phyloP scores from a whole-genome alignment of 2,329 filamentous ascomycete genomes.

The Fusarium globosum region DNA sequence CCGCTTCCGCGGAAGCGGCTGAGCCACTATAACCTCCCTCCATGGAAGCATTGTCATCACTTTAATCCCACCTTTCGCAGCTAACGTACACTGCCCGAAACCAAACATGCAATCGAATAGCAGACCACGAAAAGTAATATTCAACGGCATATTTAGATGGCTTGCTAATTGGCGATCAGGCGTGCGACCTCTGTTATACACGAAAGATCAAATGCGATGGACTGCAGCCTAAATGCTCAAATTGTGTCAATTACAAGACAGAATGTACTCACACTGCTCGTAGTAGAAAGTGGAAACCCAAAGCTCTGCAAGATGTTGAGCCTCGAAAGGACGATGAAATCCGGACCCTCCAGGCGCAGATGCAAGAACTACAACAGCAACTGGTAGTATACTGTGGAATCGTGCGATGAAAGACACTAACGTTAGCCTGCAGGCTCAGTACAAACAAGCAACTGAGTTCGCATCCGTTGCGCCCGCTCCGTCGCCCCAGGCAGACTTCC shows the following conservation, averaged over 20 bases:
- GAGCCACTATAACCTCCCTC: not conserved
- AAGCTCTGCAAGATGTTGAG: not conserved
- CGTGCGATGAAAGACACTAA: fast-evolving
- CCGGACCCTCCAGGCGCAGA: not conserved
- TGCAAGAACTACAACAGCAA: not conserved
- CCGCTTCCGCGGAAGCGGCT: conserved; percentile 16
- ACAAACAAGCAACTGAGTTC: not conserved
- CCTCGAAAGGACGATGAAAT: not conserved
- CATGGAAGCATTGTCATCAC: not conserved
- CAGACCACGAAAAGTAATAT: conserved; percentile 1
- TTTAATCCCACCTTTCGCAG: not conserved
- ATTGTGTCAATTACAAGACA: conserved; percentile 3
- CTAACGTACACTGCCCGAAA: no score
- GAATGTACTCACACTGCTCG: not conserved
- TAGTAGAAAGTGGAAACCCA: conserved; percentile 14
- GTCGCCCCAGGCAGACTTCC: fast-evolving
- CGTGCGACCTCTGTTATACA: conserved; percentile 16
- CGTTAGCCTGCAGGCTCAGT: not conserved
- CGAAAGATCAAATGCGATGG: conserved; percentile 19
- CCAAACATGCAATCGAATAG: not conserved
- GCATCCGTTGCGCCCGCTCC: fast-evolving
- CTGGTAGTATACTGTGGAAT: not conserved
- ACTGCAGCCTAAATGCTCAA: conserved; percentile 3
- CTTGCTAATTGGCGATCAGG: not conserved
- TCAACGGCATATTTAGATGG: fast-evolving